A percentile compares a stretch with the other conserved stretches of the same genome.
Evolutionary conservation across 1,284 basidiomycete species (phyloP).

Genomic region (Ustilago sp.): DNA sequence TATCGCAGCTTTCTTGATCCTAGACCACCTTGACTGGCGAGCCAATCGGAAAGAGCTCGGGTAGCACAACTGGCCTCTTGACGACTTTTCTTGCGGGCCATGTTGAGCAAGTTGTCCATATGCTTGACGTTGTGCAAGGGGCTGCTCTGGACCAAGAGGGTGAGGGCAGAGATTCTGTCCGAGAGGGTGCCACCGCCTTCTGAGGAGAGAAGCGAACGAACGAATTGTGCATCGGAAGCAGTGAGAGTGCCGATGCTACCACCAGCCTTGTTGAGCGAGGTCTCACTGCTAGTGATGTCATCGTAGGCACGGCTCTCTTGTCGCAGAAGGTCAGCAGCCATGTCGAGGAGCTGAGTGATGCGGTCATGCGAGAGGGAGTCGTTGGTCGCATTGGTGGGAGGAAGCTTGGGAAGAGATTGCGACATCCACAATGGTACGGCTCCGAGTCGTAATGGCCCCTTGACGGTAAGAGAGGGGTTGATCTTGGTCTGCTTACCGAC

Average conservation of each 20-base stretch:
- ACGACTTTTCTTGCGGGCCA: conserved; percentile 89
- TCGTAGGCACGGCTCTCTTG: conserved; percentile 60
- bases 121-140: conserved; percentile 82
- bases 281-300: conserved; percentile 58
- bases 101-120: conserved; percentile 75
- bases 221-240: conserved; percentile 66
- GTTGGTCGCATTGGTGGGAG: conserved; percentile 10
- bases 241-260: conserved; percentile 60
- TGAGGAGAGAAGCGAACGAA: conserved; percentile 61
- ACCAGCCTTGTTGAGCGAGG: conserved; percentile 48
- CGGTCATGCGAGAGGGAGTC: conserved; percentile 33
- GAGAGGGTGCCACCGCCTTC: conserved; percentile 77
- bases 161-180: conserved; percentile 91
- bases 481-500: conserved; percentile 32
- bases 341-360: conserved; percentile 54
- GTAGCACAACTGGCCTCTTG: conserved; percentile 91
- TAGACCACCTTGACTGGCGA: conserved; percentile 79
- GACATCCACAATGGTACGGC: conserved; percentile 56
- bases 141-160: conserved; percentile 88
- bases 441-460: conserved; percentile 45
- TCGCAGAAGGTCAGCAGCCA: conserved; percentile 53
- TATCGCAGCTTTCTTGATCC: conserved; percentile 78
- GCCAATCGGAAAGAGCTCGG: conserved; percentile 94
- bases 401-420: conserved; percentile 41
- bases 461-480: conserved; percentile 17